phyloP scores from a whole-genome alignment of 108 stramenopile species.

The Cyclotella baltica region DNA sequence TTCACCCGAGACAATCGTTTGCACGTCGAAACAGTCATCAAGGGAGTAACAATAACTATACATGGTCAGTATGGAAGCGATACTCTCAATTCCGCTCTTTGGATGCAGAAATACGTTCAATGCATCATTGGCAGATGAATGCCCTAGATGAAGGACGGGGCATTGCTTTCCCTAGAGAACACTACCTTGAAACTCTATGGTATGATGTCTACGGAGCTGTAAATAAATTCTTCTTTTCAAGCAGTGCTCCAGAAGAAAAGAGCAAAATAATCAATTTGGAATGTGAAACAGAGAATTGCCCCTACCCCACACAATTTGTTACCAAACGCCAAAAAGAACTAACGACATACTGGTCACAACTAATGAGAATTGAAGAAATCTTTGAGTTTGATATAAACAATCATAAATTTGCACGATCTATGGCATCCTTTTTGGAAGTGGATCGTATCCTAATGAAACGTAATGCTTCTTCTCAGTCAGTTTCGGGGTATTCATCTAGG shows the following conservation, averaged over 20 bases:
- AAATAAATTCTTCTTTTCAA: not conserved
- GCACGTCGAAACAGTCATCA: not conserved
- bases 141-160: constrained; percentile 39
- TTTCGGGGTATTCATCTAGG: constrained; percentile 2
- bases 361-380: constrained; percentile 47
- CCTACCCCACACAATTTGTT: constrained; percentile 31
- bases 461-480: not conserved
- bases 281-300: constrained; percentile 26
- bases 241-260: not conserved
- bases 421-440: constrained; percentile 52
- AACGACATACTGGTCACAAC: constrained; percentile 32
- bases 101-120: constrained; percentile 31
- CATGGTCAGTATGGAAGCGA: constrained; percentile 51
- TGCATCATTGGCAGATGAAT: constrained; percentile 54
- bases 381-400: constrained; percentile 48
- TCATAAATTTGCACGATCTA: constrained; percentile 32
- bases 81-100: constrained; percentile 40
- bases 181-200: constrained; percentile 41
- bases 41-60: constrained; percentile 10
- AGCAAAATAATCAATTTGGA: not conserved
- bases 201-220: constrained; percentile 11
- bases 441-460: constrained; percentile 20
- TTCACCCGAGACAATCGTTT: constrained; percentile 26
- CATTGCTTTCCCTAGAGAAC: constrained; percentile 29
- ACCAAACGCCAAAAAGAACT: constrained; percentile 45